Evolutionary conservation across 2,329 filamentous ascomycete species (phyloP), one percentile per base, ranked within the genome.

Genomic region (Aspergillus sp.): DNA sequence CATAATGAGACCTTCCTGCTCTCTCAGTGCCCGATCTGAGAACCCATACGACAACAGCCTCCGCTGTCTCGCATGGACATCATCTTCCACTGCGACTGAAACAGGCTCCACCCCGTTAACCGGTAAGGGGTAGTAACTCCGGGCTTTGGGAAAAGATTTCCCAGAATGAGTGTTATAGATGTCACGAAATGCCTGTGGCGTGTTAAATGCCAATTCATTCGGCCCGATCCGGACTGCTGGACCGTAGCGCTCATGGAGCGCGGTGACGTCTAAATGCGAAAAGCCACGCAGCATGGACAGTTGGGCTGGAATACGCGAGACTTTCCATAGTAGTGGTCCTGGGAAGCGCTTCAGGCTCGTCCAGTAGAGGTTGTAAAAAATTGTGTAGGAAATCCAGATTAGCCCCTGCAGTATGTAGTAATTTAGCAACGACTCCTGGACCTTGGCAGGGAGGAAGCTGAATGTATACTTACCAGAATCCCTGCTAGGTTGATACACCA

Each of bases 81-180:
- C 49, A 7, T 51, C 53, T 30, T 23, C 38, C 5, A 19, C n/a
- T 15, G 17, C 25, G 13, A 25, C 45, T 12, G 17, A 12, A 35
- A 39, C 9, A 15, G 20, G 22, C 6, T 42, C 10, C 1, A 27
- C 12, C n/a, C 41, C 41, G n/a, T 15, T 42, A 5, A 20, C 7
- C 2, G 32, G 17, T 7, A 35, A 13, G 3, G 15, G 17, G 10
- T 60, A 62, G 3, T 50, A 49, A 10, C 45, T 53, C 1, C 46
- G 53, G 32, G 59, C 54, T 25, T 62, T 62, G 2, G 49, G 48
- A 3, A 62, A 57, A 12, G 53, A 55, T 3, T 49, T 51, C 0
- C 57, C 58, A 13, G 53, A 48, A 19, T 58, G 56, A 22, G 47
- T 33, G 1, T 59, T 62, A 15, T 68, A 68, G 27, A 69, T 67